Evolutionary conservation across 345 rosid species (phyloP), one percentile per base, ranked within the genome.

Genomic region (Murraya paniculata): DNA sequence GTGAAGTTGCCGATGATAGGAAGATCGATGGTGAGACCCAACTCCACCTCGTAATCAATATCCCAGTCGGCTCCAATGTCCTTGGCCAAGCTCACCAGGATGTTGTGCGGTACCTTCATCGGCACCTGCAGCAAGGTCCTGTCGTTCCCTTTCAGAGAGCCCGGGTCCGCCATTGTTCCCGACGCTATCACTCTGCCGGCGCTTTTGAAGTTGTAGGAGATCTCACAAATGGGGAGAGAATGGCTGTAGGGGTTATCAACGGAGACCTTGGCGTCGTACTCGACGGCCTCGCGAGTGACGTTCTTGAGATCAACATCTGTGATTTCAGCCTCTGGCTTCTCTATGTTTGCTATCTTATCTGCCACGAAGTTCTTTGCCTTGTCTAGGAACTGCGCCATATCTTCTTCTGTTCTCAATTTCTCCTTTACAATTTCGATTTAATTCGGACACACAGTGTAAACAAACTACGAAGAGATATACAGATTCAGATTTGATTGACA

Each of bases 91-190:
- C 88, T 91, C 72, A 91, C 79, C 75, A 94, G 79, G 60, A 94
- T 77, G 79, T 83, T 78, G 84, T 89, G 84, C 7, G 95, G 84
- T 81, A 90, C 93, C 81, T 87, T 93, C 76, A 94, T 84, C 64
- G 89, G 90, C 77, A 94, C 90, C 18, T 84, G 85, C 79, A 94
- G 67, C 19, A 80, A 10, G 21, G 98, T 94, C 30, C 81, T 87
- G 71, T 75, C 91, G 53, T 71, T 88, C 4, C 86, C 97, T 70
- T 85, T 88, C 73, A 93, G 77, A n/a, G 98, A 91, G n/a, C 98
- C 98, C 4, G 98, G 98, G 79, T 94, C 98, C 14, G 93, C 87
- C 4, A 93, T 82, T 22, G 84, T 94, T n/a, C 98, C 98, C 2
- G 94, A 86, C 2, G 91, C 94, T 24, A 94, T 94, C 83, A 67